Evolutionary conservation across 495 filamentous ascomycete genomes (phyloP), one percentile per base, ranked within the genome.

Genomic region (Aspergillus sclerotiicarbonarius): DNA sequence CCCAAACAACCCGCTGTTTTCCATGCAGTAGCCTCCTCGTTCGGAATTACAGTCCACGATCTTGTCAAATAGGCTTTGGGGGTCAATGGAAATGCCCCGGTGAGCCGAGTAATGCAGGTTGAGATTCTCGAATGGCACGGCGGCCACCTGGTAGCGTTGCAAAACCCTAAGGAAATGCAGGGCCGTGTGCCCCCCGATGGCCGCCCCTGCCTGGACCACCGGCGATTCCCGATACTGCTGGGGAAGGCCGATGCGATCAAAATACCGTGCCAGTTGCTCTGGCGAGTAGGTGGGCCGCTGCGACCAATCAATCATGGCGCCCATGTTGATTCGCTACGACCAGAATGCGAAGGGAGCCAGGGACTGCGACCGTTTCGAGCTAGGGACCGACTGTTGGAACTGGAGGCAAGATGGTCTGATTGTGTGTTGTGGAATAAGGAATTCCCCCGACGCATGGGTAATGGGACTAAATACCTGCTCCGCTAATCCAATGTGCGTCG

Each of bases 11-110:
- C 67, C 67, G 62, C 83, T 90, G 60, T 80, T 79, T 60, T 91
- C 88, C 84, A 90, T 87, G 68, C 87, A 90, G 60, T 88, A 88
- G 0, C 88, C 87, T 9, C 88, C 88, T 13, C 46, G 46, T 12
- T 25, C 18, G 65, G 21, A 44, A 35, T 32, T 48, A 29, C 20
- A 77, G 76, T 45, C 72, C 69, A 29, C 80, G 20, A 90, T 81
- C 72, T 90, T 90, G 6, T 73, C 47, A 62, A 79, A 90, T 5
- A 89, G 62, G 37, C 80, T 70, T 46, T 82, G 67, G 12, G 80
- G 79, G 51, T 84, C 74, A 0, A 89, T 69, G 0, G 76, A 76
- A 29, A 88, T 69, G 10, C 64, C 64, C 39, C 79, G 79, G 35
- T 75, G 66, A 3, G 59, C 55, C 54, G 60, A 88, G 67, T 83